Conservation (phyloP, 345 rosid genomes). For the Reutealis trisperma region DNA sequence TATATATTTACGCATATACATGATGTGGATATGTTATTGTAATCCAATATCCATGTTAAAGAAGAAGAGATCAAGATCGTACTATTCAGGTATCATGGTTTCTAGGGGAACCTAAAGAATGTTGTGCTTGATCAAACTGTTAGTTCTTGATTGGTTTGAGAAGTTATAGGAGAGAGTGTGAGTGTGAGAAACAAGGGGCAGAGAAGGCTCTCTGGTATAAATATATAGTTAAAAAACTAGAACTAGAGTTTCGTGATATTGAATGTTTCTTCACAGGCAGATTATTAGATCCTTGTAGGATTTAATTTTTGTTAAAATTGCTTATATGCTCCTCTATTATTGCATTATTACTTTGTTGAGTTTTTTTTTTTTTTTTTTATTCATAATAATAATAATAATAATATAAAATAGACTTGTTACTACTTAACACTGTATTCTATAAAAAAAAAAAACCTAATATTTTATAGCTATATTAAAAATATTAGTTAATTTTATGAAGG, state of each 20-base stretch:
- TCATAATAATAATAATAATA: too few relatives aligned
- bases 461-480: too few relatives aligned
- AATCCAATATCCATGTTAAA: neutral
- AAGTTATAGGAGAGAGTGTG: neutral
- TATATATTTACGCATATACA: neutral
- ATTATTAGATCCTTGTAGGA: too few relatives aligned
- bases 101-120: neutral
- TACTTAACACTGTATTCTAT: too few relatives aligned
- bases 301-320: neutral
- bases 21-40: neutral
- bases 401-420: too few relatives aligned
- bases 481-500: too few relatives aligned
- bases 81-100: neutral
- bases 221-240: neutral
- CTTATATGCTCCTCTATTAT: neutral
- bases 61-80: neutral
- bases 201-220: neutral
- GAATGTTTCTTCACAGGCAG: conserved; percentile 4
- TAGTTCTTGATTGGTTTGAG: neutral
- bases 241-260: conserved; percentile 12
- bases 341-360: neutral
- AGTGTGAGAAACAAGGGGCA: neutral
- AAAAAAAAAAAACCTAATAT: too few relatives aligned
- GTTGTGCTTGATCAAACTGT: neutral
- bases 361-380: too few relatives aligned